These are phyloP conservation scores for Phytopythium vexans DNA, from an alignment of 352 stramenopile species.

Conservation along the genomic window DNA sequence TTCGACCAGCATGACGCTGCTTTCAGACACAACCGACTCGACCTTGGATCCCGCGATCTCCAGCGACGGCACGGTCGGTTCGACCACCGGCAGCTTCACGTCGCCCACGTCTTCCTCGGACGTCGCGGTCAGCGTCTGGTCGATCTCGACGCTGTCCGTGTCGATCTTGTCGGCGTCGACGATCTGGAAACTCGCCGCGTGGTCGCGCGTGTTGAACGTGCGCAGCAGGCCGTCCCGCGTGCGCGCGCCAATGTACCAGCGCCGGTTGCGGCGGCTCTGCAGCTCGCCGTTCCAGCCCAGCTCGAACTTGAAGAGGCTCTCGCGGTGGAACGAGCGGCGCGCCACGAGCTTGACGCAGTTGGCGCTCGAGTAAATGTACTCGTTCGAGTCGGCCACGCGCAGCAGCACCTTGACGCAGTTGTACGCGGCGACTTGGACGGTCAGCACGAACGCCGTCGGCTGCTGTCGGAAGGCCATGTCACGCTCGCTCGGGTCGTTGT, in stretches of 20 bases:
- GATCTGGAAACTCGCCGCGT: slow-evolving; percentile 54
- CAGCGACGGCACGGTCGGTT: no score
- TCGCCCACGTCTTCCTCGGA: no score
- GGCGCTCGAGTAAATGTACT: slow-evolving; percentile 52
- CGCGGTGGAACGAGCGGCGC: slow-evolving; percentile 45
- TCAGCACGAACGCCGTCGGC: slow-evolving; percentile 46
- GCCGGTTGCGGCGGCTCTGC: slow-evolving; percentile 58
- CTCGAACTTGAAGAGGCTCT: slow-evolving; percentile 67
- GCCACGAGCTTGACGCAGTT: slow-evolving; percentile 47
- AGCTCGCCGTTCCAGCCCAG: slow-evolving; percentile 63
- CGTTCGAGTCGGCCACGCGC: slow-evolving; percentile 32
- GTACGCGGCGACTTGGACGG: slow-evolving; percentile 34
- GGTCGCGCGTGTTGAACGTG: slow-evolving; percentile 57
- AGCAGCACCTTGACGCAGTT: no score
- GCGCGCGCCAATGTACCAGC: slow-evolving; percentile 69
- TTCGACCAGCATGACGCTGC: no score
- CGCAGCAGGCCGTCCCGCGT: slow-evolving; percentile 61
- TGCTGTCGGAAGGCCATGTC: slow-evolving; percentile 61
- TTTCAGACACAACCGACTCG: no score
- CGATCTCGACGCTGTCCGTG: slow-evolving; percentile 7
- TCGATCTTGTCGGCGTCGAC: slow-evolving; percentile 1
- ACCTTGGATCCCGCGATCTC: no score
- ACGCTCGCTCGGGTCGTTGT: slow-evolving; percentile 54
- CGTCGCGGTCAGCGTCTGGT: no score
- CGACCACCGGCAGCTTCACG: no score